Evolutionary conservation across 2,329 filamentous ascomycete species (phyloP).

Genomic region (Claviceps spartinae): DNA sequence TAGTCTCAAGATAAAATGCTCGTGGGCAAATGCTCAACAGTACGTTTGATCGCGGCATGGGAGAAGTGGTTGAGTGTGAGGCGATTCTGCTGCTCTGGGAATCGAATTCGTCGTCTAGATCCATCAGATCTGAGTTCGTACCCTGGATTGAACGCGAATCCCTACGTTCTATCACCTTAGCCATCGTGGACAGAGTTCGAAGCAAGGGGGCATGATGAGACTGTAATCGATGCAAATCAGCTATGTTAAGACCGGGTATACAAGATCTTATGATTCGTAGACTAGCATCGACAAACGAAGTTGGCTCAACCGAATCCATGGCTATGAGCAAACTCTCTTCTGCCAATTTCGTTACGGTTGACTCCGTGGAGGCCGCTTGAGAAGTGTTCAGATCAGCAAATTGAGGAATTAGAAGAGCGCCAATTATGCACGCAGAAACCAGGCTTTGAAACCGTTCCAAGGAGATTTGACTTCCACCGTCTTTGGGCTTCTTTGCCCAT

Average conservation of each 20-base stretch:
- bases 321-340: slow-evolving; percentile 28
- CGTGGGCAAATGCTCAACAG: slow-evolving; percentile 27
- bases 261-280: slow-evolving; percentile 30
- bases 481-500: slow-evolving; percentile 31
- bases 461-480: slow-evolving; percentile 36
- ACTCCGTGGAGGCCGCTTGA: slow-evolving; percentile 35
- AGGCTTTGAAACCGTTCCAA: slow-evolving; percentile 39
- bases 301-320: slow-evolving; percentile 30
- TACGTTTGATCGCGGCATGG: slow-evolving; percentile 33
- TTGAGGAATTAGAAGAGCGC: slow-evolving; percentile 32
- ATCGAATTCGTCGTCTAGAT: slow-evolving; percentile 52
- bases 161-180: slow-evolving; percentile 11
- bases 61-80: slow-evolving; percentile 19
- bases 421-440: slow-evolving; percentile 32
- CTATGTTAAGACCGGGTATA: slow-evolving; percentile 29
- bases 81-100: slow-evolving; percentile 41
- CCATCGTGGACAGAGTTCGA: slow-evolving; percentile 28
- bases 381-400: slow-evolving; percentile 32
- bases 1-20: slow-evolving; percentile 36
- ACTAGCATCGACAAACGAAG: slow-evolving; percentile 31
- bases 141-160: slow-evolving; percentile 13
- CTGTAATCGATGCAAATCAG: slow-evolving; percentile 24
- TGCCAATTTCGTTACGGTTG: slow-evolving; percentile 25
- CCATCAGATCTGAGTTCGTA: slow-evolving; percentile 42
- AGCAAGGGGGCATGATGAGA: slow-evolving; percentile 28